Evolutionary conservation across 2,329 filamentous ascomycete species (phyloP), one percentile per base, ranked within the genome.

Genomic region (Diplodia sapinea): DNA sequence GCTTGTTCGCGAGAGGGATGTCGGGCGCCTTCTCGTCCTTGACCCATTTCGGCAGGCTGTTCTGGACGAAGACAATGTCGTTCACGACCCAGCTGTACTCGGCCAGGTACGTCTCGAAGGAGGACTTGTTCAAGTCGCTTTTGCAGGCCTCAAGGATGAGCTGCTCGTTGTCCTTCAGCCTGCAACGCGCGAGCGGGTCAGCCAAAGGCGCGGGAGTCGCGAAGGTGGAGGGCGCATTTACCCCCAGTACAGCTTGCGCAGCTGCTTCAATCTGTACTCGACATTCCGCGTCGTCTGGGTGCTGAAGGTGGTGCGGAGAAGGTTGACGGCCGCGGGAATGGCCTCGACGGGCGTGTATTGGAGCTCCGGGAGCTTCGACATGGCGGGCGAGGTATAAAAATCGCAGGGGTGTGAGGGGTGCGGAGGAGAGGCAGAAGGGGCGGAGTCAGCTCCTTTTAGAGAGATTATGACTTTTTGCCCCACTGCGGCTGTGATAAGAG

Each of bases 211-310:
- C 26, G 59, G 49, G 29, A 12, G 38, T 23, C 15, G 49, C 40
- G 29, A 29, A n/a, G 17, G 17, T 36, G 49, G 11, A 15, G 43
- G n/a, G 23, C 7, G 29, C 2, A 55, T 79, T 79, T 72, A 85
- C 83, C 87, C 93, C 95, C 95, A 98, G 84, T 97, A 98, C 67
- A 98, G 89, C 85, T 93, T 94, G 73, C 94, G 91, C 69, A 99
- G 88, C 84, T 98, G 95, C 66, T 88, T 85, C 70, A 94, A 84
- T 70, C 95, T 89, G 82, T 91, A 98, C 74, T 92, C 86, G 69
- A 97, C 77, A 66, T 92, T 86, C 76, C 93, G 93, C 52, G 94
- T 97, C 81, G 90, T 91, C 78, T 93, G 89, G 20, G 91, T 86
- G 73, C 86, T 85, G 81, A 92, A 98, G n/a, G 89, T 88, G 63